Conservation (phyloP, 2,329 filamentous ascomycete species). For the Biscogniauxia marginata region DNA sequence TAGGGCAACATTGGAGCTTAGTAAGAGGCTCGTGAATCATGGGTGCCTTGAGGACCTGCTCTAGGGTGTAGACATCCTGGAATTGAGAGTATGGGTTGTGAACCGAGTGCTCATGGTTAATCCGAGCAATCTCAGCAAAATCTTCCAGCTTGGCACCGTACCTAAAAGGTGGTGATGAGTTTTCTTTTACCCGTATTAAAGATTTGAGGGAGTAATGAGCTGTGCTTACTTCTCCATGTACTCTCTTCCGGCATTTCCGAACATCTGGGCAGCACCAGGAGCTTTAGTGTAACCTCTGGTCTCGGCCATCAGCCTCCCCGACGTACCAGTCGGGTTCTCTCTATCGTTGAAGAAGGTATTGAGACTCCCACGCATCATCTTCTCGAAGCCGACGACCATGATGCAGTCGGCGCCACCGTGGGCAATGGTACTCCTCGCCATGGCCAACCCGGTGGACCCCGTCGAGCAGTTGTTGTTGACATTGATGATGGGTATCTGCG, state of each 20-base stretch:
- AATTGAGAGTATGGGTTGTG: constrained; percentile 99
- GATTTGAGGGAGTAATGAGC: not conserved
- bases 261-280: constrained; percentile 87
- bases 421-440: constrained; percentile 77
- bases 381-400: constrained; percentile 92
- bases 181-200: not conserved
- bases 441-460: constrained; percentile 84
- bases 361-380: constrained; percentile 92
- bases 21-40: constrained; percentile 86
- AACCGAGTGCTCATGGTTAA: constrained; percentile 91
- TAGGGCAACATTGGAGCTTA: constrained; percentile 98
- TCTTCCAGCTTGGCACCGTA: constrained; percentile 81
- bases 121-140: constrained; percentile 89
- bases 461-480: constrained; percentile 99
- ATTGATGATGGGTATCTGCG: constrained; percentile 92
- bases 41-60: constrained; percentile 73
- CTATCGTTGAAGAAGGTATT: constrained; percentile 84
- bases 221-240: constrained; percentile 82
- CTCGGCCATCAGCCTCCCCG: constrained; percentile 74
- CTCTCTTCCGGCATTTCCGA: constrained; percentile 89
- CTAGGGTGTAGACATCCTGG: constrained; percentile 82
- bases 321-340: constrained; percentile 72
- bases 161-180: constrained; percentile 40
- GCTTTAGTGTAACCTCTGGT: constrained; percentile 80
- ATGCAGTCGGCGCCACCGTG: constrained; percentile 84